These are phyloP conservation scores for Escallonia rubra DNA, from an alignment of 129 eudicot genomes.

Conservation along the genomic window DNA sequence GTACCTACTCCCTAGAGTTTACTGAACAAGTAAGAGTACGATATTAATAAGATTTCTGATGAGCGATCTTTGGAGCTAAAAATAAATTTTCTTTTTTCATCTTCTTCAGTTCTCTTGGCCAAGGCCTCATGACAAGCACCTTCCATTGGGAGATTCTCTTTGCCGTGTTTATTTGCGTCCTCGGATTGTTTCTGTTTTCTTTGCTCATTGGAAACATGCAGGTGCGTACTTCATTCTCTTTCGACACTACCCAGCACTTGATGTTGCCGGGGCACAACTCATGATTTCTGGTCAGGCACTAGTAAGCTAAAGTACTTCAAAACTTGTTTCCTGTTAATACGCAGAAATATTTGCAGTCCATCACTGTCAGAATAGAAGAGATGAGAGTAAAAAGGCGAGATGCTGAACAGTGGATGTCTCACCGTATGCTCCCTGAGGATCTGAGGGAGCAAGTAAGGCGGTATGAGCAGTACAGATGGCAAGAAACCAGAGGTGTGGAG, in stretches of 20 bases:
- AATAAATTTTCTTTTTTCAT: background rate
- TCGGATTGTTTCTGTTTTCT: constrained; percentile 75
- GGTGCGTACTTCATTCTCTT: constrained; percentile 26
- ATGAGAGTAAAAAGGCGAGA: constrained; percentile 81
- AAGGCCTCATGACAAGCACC: constrained; percentile 76
- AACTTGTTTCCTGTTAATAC: background rate
- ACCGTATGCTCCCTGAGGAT: constrained; percentile 78
- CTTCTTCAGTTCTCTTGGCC: constrained; percentile 68
- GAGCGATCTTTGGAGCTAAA: background rate
- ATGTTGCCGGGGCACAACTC: too few species aligned
- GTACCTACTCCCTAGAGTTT: too few species aligned
- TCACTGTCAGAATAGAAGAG: constrained; percentile 71
- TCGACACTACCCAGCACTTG: too few species aligned
- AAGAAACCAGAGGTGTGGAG: constrained; percentile 85
- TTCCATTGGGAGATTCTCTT: constrained; percentile 61
- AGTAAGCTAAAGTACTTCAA: background rate
- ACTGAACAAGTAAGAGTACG: too few species aligned
- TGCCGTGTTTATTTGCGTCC: constrained; percentile 46
- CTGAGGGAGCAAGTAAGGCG: constrained; percentile 60
- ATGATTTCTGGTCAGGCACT: background rate
- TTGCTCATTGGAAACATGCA: constrained; percentile 93
- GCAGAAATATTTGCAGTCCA: constrained; percentile 88
- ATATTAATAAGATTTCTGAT: too few species aligned
- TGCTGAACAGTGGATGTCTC: constrained; percentile 93
- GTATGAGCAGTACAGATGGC: constrained; percentile 86